Evolutionary conservation across 2,329 filamentous ascomycete genomes (phyloP), one percentile per base, ranked within the genome.

Genomic region (Trichoderma harzianum): DNA sequence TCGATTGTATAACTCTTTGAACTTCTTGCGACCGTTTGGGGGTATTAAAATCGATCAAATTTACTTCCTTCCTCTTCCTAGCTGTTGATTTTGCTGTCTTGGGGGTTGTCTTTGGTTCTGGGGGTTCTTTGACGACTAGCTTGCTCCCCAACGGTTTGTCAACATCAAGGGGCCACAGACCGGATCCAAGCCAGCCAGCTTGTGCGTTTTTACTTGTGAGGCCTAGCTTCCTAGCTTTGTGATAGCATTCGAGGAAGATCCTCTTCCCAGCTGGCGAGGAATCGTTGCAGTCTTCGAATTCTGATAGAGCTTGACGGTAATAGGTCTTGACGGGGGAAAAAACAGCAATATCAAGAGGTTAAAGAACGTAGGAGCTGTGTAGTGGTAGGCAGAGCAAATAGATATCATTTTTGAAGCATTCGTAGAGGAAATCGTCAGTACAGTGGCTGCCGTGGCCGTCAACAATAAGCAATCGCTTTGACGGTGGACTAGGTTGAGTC

Each of bases 391-490:
- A 55, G 16, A 55, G 26, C 16, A 55, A 55, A 55, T 55, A 55
- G 28, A 69, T 69, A 47, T 62, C 10, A 51, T 69, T 69, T 16
- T 28, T n/a, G 51, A 51, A 73, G 26, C 24, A 73, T 61, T 72
- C 16, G 1, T 67, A 73, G 14, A 73, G 4, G 26, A 74, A 72
- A 58, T 74, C 21, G n/a, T 66, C 34, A 10, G n/a, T 73, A 28
- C 7, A 55, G 34, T 74, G 58, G 32, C 69, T 73, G 39, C 55
- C 26, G 18, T 74, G 60, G 39, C 36, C 30, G 12, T 74, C 55
- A 57, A 71, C 6, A 57, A 73, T 71, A 24, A 74, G 14, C 4
- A 72, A 21, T 4, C 43, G 32, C 7, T 62, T 63, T 34, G 32
- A 43, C 16, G 16, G 24, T 3, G 1, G 2, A 3, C 7, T 26